Base-by-base conservation (phyloP, 768 basidiomycete species). In the Boletellus ananas region DNA sequence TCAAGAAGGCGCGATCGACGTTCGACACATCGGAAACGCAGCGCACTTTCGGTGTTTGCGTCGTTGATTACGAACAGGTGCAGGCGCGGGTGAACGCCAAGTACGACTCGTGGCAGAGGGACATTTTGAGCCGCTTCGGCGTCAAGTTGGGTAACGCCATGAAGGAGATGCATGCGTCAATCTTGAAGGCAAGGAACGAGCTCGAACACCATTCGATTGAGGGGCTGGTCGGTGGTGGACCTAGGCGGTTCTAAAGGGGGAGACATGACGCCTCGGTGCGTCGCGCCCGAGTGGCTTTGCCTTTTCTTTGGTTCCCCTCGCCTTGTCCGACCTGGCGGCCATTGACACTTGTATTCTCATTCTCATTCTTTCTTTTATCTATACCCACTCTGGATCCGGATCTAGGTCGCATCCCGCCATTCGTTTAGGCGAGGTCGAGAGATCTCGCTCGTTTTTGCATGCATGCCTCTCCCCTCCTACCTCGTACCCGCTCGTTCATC, bases 41-140 rank as follows among this genome's bases (percentile, higher is more conserved):
- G 60, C 91, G 87, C 57, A 81, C 81, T 41, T 96, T 98, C 63
- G 94, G 94, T 1, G 89, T 94, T 10, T 94, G 91, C 62, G 81
- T 94, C 38, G 87, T 99, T 60, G 91, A 97, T 70, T 99, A 97
- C 69, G 95, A 98, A 68, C 94, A 95, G 68, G 96, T 97, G 23
- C 96, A 99, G 70, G 81, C 90, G 39, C 81, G 94, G 58, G 96
- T 99, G 62, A 97, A 97, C 68, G 92, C 94, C 52, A 98, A 97
- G 74, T 99, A 99, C 67, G 96, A 98, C 65, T 76, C 91, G 18
- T 98, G 96, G 95, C 95, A 98, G 74, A 78, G 87, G 53, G 96
- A 99, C 59, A 92, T 99, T 52, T 74, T 97, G 57, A 85, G 83
- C 54, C 78, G 93, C 41, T 98, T 97, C 63, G 95, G 96, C 4